A percentile compares a stretch with the other conserved stretches of the same genome.
Conservation (phyloP, 2,329 filamentous ascomycete species). For the Chaetothyriales sp. region DNA sequence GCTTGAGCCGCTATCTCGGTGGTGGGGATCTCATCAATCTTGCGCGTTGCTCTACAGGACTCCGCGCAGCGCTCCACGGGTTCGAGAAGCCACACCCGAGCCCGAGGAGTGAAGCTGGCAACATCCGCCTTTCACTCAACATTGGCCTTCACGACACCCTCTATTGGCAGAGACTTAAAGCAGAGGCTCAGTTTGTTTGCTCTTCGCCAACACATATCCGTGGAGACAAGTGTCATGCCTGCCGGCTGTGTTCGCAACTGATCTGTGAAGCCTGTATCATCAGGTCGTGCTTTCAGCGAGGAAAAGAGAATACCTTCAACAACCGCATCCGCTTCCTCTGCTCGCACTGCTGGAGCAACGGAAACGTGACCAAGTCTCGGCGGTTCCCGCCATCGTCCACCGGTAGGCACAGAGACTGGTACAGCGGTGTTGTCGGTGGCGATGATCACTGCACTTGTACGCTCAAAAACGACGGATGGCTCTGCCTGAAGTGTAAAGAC, state of each 20-base stretch:
- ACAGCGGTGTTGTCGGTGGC: neutral
- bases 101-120: neutral
- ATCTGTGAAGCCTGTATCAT: constrained; percentile 23
- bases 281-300: constrained; percentile 18
- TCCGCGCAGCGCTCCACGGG: constrained; percentile 20
- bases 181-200: constrained; percentile 16
- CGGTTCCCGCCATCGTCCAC: constrained; percentile 14
- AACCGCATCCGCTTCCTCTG: constrained; percentile 22
- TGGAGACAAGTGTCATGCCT: constrained; percentile 14
- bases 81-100: constrained; percentile 11
- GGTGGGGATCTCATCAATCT: constrained; percentile 21
- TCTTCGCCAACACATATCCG: constrained; percentile 19
- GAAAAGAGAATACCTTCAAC: constrained; percentile 20
- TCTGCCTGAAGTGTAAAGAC: constrained; percentile 21
- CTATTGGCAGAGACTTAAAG: constrained; percentile 22
- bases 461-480: constrained; percentile 18
- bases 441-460: constrained; percentile 20
- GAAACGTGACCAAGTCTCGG: constrained; percentile 16
- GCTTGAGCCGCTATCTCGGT: constrained; percentile 16
- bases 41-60: constrained; percentile 16
- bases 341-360: constrained; percentile 19
- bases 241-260: constrained; percentile 21
- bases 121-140: constrained; percentile 14
- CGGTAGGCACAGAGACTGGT: neutral
- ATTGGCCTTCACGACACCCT: constrained; percentile 21